phyloP scores from a whole-genome alignment of 2,329 filamentous ascomycete species.

The Orbilia blumenaviensis region DNA sequence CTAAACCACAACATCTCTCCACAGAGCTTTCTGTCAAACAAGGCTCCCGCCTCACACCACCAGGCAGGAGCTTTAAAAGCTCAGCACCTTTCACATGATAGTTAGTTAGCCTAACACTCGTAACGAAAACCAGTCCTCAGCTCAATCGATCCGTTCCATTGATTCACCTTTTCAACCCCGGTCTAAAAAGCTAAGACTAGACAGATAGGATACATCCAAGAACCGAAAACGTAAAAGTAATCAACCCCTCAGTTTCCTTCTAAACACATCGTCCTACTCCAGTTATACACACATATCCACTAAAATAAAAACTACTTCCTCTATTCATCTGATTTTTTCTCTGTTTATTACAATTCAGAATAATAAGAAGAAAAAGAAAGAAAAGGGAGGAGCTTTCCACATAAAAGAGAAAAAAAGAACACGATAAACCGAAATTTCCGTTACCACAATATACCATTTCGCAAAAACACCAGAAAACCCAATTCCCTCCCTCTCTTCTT shows the following conservation, averaged over 20 bases:
- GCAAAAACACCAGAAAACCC: slow-evolving; percentile 8
- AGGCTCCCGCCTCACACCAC: background rate
- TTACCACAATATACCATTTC: slow-evolving; percentile 8
- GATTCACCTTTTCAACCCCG: background rate
- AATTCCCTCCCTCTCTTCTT: background rate
- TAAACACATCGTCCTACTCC: slow-evolving; percentile 1
- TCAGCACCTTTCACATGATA: background rate
- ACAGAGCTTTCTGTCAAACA: no score
- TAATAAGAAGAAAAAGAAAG: slow-evolving; percentile 6
- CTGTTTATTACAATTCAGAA: slow-evolving; percentile 8
- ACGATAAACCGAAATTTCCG: slow-evolving; percentile 1
- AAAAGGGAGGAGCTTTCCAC: background rate
- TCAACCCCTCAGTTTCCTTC: background rate
- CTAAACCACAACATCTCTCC: background rate
- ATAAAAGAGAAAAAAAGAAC: background rate
- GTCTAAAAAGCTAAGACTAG: background rate
- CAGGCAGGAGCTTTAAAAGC: background rate
- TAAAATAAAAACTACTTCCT: no score
- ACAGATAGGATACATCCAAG: slow-evolving; percentile 13
- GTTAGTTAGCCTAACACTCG: background rate
- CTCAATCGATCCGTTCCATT: background rate
- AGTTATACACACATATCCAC: background rate
- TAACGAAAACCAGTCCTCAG: background rate
- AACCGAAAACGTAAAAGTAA: background rate
- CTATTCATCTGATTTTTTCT: background rate